Evolutionary conservation across 495 filamentous ascomycete species (phyloP), one percentile per base, ranked within the genome.

Genomic region (Aeminium ludgeri): DNA sequence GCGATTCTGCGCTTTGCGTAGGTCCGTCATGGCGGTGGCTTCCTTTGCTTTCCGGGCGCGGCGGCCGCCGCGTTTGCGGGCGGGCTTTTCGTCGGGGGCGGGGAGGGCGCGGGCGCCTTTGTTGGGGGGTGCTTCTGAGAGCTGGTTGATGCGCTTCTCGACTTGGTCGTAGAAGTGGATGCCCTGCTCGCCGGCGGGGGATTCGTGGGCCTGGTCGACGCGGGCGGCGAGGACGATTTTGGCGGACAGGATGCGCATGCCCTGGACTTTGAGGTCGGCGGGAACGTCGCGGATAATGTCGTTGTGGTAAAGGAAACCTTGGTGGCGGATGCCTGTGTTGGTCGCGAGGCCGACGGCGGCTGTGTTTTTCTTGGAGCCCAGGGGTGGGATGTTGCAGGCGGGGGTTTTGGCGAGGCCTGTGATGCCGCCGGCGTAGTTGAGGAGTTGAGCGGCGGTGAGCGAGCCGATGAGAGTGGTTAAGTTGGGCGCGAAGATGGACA

Each of bases 11-110:
- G 86, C 85, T 55, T 96, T 96, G 41, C 86, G 80, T 23, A 97
- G 65, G 41, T 97, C 89, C 1, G 89, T 97, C 86, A 95, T 92
- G 44, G 89, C 87, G 5, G 80, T 80, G 7, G 86, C 86, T 64
- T 95, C 91, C 67, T 97, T 97, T 44, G 86, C 89, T 58, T 93
- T 94, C 30, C 89, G 72, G 3, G 86, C 89, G 45, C 86, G 70
- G 20, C 91, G 69, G 35, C 89, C 89, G 58, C 89, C 89, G 49
- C 89, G 82, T 62, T 97, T 97, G 15, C 86, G 67, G 12, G 83
- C 76, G 11, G 82, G 89, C 60, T 96, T 97, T 56, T 97, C 89
- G 57, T 96, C 89, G 0, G 89, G 89, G 2, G 84, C 85, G 8
- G 89, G 89, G 7, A 97, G 72, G 0, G 89, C 89, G 46, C 84